phyloP scores from a whole-genome alignment of 73 alveolate genomes.

The Tetrahymena thermophila region DNA sequence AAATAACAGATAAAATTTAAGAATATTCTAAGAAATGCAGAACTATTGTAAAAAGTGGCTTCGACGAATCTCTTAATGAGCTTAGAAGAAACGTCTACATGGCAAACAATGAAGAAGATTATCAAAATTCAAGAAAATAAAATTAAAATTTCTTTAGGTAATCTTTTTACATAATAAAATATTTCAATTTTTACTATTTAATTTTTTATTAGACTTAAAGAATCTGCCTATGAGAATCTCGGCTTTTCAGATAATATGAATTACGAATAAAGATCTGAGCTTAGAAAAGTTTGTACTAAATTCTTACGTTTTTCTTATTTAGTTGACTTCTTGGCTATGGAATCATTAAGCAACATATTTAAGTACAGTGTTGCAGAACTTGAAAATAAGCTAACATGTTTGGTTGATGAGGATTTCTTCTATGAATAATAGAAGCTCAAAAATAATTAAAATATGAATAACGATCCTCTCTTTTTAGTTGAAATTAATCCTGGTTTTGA shows the following conservation, averaged over 20 bases:
- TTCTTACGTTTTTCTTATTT: conserved; percentile 69
- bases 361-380: conserved; percentile 54
- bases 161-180: background rate
- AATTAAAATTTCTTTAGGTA: background rate
- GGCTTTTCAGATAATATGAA: conserved; percentile 71
- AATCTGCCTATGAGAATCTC: conserved; percentile 53
- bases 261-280: conserved; percentile 59
- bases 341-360: conserved; percentile 66
- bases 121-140: background rate
- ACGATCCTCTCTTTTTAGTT: conserved; percentile 54
- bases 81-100: conserved; percentile 54
- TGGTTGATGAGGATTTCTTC: conserved; percentile 19
- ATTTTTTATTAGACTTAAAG: conserved; percentile 15
- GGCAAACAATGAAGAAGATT: conserved; percentile 53
- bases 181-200: background rate
- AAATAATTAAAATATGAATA: conserved; percentile 26
- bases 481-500: conserved; percentile 49
- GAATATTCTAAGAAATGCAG: conserved; percentile 52
- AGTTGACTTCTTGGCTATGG: conserved; percentile 73
- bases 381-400: conserved; percentile 8
- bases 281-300: conserved; percentile 71
- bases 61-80: conserved; percentile 53
- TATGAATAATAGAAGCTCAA: conserved; percentile 29
- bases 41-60: conserved; percentile 59
- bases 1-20: conserved; percentile 51